Conservation (phyloP, 129 eudicot species). For the Heracleum sosnowskyi region DNA sequence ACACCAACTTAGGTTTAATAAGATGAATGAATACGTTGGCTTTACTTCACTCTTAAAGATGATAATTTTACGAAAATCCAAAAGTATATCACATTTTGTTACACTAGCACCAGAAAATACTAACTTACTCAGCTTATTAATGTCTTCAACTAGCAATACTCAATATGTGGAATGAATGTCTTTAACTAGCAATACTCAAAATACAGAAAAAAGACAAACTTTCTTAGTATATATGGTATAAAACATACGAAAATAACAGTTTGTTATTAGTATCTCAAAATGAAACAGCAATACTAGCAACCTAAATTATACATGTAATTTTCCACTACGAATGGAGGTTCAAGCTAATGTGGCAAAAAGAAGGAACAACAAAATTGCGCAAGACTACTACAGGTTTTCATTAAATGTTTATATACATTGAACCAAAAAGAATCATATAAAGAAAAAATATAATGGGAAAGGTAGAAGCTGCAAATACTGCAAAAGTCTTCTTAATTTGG, state of each 20-base stretch:
- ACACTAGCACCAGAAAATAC: too few relatives aligned
- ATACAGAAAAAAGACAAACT: not conserved
- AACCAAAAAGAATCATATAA: constrained; percentile 29
- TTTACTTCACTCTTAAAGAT: too few relatives aligned
- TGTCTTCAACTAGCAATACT: too few relatives aligned
- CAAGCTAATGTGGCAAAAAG: not conserved
- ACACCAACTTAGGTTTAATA: too few relatives aligned
- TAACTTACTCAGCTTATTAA: not conserved
- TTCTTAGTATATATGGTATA: not conserved
- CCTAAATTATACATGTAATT: not conserved
- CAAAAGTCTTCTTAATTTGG: constrained; percentile 26
- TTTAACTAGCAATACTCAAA: not conserved
- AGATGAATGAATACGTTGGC: too few relatives aligned
- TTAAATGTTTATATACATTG: constrained; percentile 40
- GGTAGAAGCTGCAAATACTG: not conserved
- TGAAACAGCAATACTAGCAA: not conserved
- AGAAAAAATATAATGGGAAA: constrained; percentile 16
- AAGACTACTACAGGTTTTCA: constrained; percentile 24
- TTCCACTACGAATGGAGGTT: not conserved
- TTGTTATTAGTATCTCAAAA: not conserved
- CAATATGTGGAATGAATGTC: too few relatives aligned
- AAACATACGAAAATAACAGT: not conserved
- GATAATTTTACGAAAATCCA: too few relatives aligned
- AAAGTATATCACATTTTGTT: too few relatives aligned
- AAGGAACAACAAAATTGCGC: not conserved